Percentiles rank a stretch among this genome's conserved stretches.
phyloP scores from a whole-genome alignment of 2,329 filamentous ascomycete species.

The Xylariales sp. region DNA sequence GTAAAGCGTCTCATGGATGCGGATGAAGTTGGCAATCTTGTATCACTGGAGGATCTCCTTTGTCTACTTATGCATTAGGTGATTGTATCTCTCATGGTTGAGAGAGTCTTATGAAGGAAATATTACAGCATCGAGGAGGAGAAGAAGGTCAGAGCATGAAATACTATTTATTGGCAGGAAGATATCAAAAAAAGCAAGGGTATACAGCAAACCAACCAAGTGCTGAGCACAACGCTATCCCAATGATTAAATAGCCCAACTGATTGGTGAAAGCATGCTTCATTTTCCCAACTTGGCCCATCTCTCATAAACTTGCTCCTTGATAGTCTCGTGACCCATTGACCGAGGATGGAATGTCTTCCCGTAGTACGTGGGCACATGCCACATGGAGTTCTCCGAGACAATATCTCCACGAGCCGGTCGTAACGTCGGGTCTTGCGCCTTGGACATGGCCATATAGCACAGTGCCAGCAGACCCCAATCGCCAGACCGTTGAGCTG shows the following conservation, averaged over 20 bases:
- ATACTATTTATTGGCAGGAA: no score
- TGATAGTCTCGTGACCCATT: constrained; percentile 33
- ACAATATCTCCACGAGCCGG: constrained; percentile 21
- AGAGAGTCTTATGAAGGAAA: neutral
- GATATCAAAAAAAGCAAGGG: no score
- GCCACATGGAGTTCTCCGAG: constrained; percentile 36
- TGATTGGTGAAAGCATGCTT: no score
- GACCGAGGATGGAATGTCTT: constrained; percentile 41
- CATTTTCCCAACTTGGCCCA: constrained; percentile 22
- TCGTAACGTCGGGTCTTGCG: constrained; percentile 29
- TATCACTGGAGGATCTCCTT: constrained; percentile 12
- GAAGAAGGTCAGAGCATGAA: no score
- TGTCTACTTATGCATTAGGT: constrained; percentile 6
- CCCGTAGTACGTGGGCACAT: constrained; percentile 41
- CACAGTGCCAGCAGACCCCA: constrained; percentile 40
- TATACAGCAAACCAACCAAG: no score
- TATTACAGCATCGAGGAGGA: no score
- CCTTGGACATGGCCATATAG: constrained; percentile 38
- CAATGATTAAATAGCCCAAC: no score
- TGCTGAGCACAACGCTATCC: no score
- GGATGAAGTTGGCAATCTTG: constrained; percentile 7
- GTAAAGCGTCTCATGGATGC: neutral
- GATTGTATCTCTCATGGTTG: neutral
- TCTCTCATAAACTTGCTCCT: constrained; percentile 28
- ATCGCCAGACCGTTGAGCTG: constrained; percentile 31